These are phyloP conservation scores for Phytophthora aleatoria DNA, from an alignment of 352 stramenopile species.

Conservation along the genomic window DNA sequence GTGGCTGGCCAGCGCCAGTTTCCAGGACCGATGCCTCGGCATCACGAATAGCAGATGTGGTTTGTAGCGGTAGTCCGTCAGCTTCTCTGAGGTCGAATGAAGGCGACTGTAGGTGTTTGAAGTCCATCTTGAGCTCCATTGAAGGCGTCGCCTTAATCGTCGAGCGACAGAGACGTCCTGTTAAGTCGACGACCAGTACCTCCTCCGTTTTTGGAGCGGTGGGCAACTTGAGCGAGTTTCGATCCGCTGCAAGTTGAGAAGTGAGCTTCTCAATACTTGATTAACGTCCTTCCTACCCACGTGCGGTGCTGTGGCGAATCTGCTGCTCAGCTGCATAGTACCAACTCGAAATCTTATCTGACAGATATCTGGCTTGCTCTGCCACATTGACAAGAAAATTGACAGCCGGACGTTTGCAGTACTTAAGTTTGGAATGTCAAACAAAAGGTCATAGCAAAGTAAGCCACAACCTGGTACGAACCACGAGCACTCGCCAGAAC, in stretches of 20 bases:
- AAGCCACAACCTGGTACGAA: constrained; percentile 10
- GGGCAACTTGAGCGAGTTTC: constrained; percentile 13
- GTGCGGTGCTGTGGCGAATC: neutral
- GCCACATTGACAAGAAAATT: constrained; percentile 7
- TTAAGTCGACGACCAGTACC: constrained; percentile 24
- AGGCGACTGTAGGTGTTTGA: constrained; percentile 23
- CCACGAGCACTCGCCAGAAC: neutral
- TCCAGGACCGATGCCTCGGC: constrained; percentile 20
- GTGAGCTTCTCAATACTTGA: neutral
- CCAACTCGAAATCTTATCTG: constrained; percentile 16
- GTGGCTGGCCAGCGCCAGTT: constrained; percentile 24
- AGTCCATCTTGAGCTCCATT: constrained; percentile 26
- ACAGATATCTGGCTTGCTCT: constrained; percentile 24
- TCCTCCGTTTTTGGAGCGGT: constrained; percentile 10
- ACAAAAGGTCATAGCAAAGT: constrained; percentile 1
- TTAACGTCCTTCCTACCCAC: neutral
- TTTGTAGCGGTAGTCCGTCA: neutral
- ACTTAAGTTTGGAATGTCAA: neutral
- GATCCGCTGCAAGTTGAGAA: constrained; percentile 26
- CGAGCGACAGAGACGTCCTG: constrained; percentile 18
- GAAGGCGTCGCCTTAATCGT: constrained; percentile 21
- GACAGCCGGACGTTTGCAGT: neutral
- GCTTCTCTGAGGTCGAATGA: constrained; percentile 6
- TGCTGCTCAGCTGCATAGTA: constrained; percentile 17
- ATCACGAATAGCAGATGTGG: constrained; percentile 2